Evolutionary conservation across 2,329 filamentous ascomycete genomes (phyloP).

Genomic region (Teratosphaeria epicoccoides): DNA sequence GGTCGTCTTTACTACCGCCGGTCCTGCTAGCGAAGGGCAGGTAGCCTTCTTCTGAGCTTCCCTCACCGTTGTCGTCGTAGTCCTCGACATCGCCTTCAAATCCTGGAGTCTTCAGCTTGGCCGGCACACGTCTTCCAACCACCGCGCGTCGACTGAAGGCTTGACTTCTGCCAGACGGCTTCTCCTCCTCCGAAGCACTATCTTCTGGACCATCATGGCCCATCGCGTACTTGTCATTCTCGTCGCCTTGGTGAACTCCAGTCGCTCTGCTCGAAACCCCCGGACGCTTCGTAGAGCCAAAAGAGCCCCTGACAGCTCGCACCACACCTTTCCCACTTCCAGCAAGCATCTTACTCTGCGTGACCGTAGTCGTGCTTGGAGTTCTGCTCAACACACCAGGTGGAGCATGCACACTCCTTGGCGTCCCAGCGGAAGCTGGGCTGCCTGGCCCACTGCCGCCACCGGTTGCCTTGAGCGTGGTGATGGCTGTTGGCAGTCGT

Average conservation of each 20-base stretch:
- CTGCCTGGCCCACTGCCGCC: constrained; percentile 1
- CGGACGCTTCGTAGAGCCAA: constrained; percentile 20
- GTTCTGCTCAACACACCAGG: constrained; percentile 30
- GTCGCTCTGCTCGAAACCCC: constrained; percentile 8
- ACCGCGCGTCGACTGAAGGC: constrained; percentile 34
- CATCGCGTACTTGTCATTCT: constrained; percentile 18
- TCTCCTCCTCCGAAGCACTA: constrained; percentile 27
- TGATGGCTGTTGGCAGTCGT: constrained; percentile 6
- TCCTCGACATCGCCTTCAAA: constrained; percentile 24
- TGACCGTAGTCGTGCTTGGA: constrained; percentile 39
- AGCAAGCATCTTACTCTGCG: constrained; percentile 26
- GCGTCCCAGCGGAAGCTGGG: constrained; percentile 4
- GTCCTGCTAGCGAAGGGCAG: constrained; percentile 33
- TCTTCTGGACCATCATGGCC: constrained; percentile 20
- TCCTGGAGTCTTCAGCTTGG: constrained; percentile 19
- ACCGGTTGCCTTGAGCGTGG: constrained; percentile 4
- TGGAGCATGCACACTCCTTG: constrained; percentile 2
- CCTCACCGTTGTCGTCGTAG: constrained; percentile 45
- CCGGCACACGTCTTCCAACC: constrained; percentile 10
- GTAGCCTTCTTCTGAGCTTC: constrained; percentile 31
- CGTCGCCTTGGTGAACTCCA: constrained; percentile 14
- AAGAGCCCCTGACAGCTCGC: constrained; percentile 27
- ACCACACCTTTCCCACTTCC: constrained; percentile 9
- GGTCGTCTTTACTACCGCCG: constrained; percentile 11
- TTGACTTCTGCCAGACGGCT: constrained; percentile 32